Conservation (phyloP, 495 filamentous ascomycete genomes). For the Penicillium diatomitis region DNA sequence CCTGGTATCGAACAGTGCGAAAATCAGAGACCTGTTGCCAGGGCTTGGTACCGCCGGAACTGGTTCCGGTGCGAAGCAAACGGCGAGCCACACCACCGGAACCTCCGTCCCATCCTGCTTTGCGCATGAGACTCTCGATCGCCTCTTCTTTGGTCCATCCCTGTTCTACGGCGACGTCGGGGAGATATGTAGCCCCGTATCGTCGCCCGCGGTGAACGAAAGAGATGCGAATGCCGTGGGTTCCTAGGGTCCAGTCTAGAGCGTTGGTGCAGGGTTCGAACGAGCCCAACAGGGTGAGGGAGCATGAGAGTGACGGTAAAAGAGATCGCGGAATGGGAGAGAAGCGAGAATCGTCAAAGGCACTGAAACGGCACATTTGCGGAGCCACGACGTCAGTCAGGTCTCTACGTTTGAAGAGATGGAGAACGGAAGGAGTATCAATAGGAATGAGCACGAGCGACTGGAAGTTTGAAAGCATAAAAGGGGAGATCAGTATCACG, state of each 20-base stretch:
- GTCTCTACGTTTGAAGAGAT: no score
- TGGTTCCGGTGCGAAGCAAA: conserved; percentile 23
- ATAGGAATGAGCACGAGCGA: no score
- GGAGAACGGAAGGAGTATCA: no score
- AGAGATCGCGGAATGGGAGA: conserved; percentile 58
- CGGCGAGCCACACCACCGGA: conserved; percentile 42
- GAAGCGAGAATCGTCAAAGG: conserved; percentile 83
- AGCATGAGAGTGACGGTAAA: conserved; percentile 58
- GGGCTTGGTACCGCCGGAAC: conserved; percentile 17
- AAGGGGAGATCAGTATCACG: conserved; percentile 14
- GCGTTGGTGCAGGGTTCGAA: conserved; percentile 63
- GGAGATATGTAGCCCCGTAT: conserved; percentile 72
- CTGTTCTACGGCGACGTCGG: conserved; percentile 85
- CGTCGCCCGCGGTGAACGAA: conserved; percentile 57
- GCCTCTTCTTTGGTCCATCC: conserved; percentile 95
- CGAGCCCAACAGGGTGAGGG: conserved; percentile 65
- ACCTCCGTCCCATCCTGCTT: conserved; percentile 68
- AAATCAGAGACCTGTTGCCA: conserved; percentile 70
- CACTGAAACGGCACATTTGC: conserved; percentile 32
- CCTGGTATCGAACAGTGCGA: conserved; percentile 71
- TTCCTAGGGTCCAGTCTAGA: conserved; percentile 80
- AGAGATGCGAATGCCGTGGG: conserved; percentile 71
- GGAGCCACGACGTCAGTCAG: no score
- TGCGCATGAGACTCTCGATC: conserved; percentile 80
- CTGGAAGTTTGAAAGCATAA: no score